phyloP scores from a whole-genome alignment of 139 green algal species.

The Eudorina sp. region DNA sequence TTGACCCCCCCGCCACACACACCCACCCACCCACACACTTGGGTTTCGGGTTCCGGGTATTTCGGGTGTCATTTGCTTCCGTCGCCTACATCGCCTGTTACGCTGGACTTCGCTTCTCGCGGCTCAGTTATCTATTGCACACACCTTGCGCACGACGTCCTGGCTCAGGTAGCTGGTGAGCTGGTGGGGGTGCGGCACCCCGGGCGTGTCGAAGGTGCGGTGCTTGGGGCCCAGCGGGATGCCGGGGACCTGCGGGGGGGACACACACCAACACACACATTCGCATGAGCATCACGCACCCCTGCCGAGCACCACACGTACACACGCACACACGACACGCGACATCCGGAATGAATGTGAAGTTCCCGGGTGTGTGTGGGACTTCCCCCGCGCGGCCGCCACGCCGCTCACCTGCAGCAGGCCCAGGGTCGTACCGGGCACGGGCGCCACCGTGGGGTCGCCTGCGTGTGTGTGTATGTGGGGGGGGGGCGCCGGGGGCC shows the following conservation, averaged over 20 bases:
- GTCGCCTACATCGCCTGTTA: no score
- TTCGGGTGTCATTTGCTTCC: no score
- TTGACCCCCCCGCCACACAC: no score
- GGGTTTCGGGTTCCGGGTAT: no score
- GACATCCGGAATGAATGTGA: no score
- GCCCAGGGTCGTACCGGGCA: slow-evolving; percentile 96
- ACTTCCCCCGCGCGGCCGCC: no score
- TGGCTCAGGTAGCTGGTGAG: slow-evolving; percentile 76
- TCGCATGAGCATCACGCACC: not conserved
- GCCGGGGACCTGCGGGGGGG: slow-evolving; percentile 66
- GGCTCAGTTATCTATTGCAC: no score
- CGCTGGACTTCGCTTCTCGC: no score
- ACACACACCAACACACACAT: not conserved
- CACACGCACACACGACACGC: not conserved
- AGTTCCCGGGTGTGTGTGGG: no score
- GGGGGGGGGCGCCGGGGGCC: not conserved
- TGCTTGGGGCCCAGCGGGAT: slow-evolving; percentile 82
- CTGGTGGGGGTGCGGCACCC: slow-evolving; percentile 94
- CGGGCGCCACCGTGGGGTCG: slow-evolving; percentile 84
- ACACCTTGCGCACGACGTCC: slow-evolving; percentile 79
- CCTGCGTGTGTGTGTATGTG: no score
- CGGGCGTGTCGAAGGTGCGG: slow-evolving; percentile 93
- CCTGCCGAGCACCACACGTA: not conserved
- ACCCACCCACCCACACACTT: no score
- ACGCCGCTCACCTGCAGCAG: slow-evolving; percentile 59